These are phyloP conservation scores for Phytophthora palmivora DNA, from an alignment of 352 stramenopile species.

Conservation along the genomic window DNA sequence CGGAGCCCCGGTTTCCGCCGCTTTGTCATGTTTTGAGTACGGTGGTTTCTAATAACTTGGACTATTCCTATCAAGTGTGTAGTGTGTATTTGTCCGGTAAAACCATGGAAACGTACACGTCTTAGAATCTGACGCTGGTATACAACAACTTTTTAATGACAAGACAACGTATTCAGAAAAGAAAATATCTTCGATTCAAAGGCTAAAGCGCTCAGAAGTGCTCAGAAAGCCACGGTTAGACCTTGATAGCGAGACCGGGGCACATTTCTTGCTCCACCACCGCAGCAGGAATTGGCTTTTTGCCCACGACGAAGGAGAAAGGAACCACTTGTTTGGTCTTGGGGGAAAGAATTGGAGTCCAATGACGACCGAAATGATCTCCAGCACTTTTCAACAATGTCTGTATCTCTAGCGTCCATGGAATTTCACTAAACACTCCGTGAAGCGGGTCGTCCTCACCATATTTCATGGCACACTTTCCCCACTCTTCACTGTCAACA, in stretches of 20 bases:
- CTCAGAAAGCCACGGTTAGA: neutral
- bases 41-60: conserved; percentile 18
- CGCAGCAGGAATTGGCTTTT: conserved; percentile 37
- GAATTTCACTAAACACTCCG: conserved; percentile 49
- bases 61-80: neutral
- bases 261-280: conserved; percentile 37
- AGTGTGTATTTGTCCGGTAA: no score
- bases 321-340: conserved; percentile 25
- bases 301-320: conserved; percentile 37
- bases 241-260: conserved; percentile 5
- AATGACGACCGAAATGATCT: conserved; percentile 52
- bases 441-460: conserved; percentile 60
- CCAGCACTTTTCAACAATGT: conserved; percentile 32
- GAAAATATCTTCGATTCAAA: no score
- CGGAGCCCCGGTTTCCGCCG: conserved; percentile 22
- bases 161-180: no score
- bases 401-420: conserved; percentile 52
- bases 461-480: conserved; percentile 44
- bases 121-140: no score
- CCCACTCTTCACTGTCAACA: conserved; percentile 29
- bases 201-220: no score
- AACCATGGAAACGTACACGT: no score
- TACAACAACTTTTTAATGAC: no score
- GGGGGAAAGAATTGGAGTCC: conserved; percentile 35
- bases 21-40: conserved; percentile 31